phyloP scores from a whole-genome alignment of 192 early-diverging fungal genomes.

The Podila epicladia region DNA sequence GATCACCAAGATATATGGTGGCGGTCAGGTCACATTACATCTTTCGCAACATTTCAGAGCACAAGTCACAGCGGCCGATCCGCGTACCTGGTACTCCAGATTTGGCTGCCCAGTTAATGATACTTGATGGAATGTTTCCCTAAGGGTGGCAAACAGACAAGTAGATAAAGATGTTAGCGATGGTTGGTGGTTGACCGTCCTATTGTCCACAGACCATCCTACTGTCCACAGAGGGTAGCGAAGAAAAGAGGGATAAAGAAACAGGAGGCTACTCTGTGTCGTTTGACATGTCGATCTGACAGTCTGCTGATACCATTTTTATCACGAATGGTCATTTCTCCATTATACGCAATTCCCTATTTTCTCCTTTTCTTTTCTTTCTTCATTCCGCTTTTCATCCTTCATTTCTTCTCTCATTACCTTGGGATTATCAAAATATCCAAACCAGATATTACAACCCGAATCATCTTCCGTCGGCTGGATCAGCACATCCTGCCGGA shows the following conservation, averaged over 20 bases:
- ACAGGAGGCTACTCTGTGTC: not conserved
- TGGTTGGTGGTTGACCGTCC: not conserved
- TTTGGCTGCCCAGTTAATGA: slow-evolving; percentile 54
- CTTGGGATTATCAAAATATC: slow-evolving; percentile 59
- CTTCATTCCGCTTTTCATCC: too few relatives aligned
- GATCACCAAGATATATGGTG: not conserved
- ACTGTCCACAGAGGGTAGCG: not conserved
- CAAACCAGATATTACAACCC: slow-evolving; percentile 51
- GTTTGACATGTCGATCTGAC: too few relatives aligned
- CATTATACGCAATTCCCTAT: too few relatives aligned
- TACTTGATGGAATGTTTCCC: slow-evolving; percentile 48
- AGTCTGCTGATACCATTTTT: too few relatives aligned
- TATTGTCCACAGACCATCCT: too few relatives aligned
- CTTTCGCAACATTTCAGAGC: not conserved
- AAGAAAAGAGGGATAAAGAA: not conserved
- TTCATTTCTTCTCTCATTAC: slow-evolving; percentile 12
- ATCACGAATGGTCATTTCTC: too few relatives aligned
- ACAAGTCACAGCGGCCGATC: not conserved
- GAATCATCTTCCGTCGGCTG: slow-evolving; percentile 27
- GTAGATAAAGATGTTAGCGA: too few relatives aligned
- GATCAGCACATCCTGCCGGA: slow-evolving; percentile 53
- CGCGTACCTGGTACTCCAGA: slow-evolving; percentile 48
- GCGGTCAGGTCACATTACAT: not conserved
- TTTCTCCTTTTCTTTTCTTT: too few relatives aligned
- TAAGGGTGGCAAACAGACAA: slow-evolving; percentile 3